Percentiles rank a stretch among this genome's conserved stretches.
Conservation (phyloP, 2,329 filamentous ascomycete species). For the Calonectria fujianensis region DNA sequence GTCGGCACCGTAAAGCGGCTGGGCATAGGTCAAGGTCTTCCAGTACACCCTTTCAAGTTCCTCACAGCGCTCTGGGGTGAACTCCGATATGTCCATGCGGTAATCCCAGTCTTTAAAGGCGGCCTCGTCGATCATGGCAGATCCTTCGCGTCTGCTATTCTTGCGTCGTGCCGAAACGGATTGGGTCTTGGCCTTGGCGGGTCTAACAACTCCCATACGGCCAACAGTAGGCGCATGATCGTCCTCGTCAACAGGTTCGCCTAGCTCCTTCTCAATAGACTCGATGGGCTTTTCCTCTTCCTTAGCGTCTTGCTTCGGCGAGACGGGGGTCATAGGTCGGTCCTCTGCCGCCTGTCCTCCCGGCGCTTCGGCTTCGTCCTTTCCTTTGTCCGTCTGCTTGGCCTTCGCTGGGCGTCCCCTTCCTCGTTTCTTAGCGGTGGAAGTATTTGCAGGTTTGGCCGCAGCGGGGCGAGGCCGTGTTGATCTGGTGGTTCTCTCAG, state of each 20-base stretch:
- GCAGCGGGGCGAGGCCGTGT: slow-evolving; percentile 63
- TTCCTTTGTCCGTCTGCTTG: slow-evolving; percentile 60
- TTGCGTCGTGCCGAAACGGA: slow-evolving; percentile 92
- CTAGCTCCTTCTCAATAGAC: slow-evolving; percentile 71
- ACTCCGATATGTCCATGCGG: slow-evolving; percentile 89
- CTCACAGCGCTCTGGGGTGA: slow-evolving; percentile 91
- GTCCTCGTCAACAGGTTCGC: slow-evolving; percentile 67
- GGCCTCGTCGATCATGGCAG: slow-evolving; percentile 89
- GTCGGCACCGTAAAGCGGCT: slow-evolving; percentile 96
- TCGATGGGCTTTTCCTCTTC: slow-evolving; percentile 62
- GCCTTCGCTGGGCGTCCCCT: slow-evolving; percentile 63
- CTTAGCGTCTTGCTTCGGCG: slow-evolving; percentile 66
- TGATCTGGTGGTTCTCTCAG: slow-evolving; percentile 70
- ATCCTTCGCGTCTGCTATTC: slow-evolving; percentile 86
- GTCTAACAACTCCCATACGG: slow-evolving; percentile 70
- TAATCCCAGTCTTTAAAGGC: slow-evolving; percentile 96
- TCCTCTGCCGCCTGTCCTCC: slow-evolving; percentile 68
- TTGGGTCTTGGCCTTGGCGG: slow-evolving; percentile 77
- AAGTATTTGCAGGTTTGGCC: slow-evolving; percentile 56
- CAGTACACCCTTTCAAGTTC: slow-evolving; percentile 97
- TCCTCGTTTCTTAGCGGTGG: slow-evolving; percentile 63
- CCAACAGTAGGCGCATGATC: slow-evolving; percentile 61
- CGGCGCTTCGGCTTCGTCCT: slow-evolving; percentile 61
- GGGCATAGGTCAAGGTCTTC: slow-evolving; percentile 97
- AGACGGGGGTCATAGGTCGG: slow-evolving; percentile 76